These are phyloP conservation scores for Eucalyptus cloeziana DNA, from an alignment of 345 rosid genomes.

Conservation along the genomic window DNA sequence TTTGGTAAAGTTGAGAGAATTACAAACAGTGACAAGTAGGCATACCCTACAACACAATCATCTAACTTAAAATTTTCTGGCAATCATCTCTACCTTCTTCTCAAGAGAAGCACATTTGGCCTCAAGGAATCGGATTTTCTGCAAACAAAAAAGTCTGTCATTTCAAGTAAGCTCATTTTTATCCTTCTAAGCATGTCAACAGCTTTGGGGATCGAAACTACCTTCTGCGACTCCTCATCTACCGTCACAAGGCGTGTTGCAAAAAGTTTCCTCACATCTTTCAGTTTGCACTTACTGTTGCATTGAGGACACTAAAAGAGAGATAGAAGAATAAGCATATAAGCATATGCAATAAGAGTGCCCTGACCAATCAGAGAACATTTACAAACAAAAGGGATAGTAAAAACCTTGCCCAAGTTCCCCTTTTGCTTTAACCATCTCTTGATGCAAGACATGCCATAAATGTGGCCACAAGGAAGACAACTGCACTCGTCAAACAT, in stretches of 20 bases:
- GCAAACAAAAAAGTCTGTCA: slow-evolving; percentile 1
- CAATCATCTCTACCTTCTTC: slow-evolving; percentile 30
- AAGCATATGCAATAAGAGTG: not conserved
- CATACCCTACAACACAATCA: too few relatives aligned
- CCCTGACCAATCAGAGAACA: not conserved
- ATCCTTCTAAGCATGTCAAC: not conserved
- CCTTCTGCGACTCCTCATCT: slow-evolving; percentile 74
- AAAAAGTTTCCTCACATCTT: slow-evolving; percentile 63
- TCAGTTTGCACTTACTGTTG: slow-evolving; percentile 37
- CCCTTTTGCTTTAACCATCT: slow-evolving; percentile 53
- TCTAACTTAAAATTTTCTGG: not conserved
- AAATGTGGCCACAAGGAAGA: slow-evolving; percentile 90
- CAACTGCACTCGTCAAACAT: slow-evolving; percentile 31
- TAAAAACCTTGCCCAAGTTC: slow-evolving; percentile 47
- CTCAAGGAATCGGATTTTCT: slow-evolving; percentile 62
- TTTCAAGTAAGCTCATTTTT: not conserved
- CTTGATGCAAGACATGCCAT: slow-evolving; percentile 69
- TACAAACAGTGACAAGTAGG: not conserved
- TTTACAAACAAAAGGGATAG: not conserved
- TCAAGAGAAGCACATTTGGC: slow-evolving; percentile 42
- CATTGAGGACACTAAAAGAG: slow-evolving; percentile 76
- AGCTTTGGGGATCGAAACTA: not conserved
- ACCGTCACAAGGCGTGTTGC: slow-evolving; percentile 63
- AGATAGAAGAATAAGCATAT: not conserved
- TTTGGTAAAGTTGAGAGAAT: not conserved